Percentiles rank a stretch among this genome's conserved stretches.
Evolutionary conservation across 805 yeast species (phyloP).

Genomic region (Yarrowia phangngaensis): DNA sequence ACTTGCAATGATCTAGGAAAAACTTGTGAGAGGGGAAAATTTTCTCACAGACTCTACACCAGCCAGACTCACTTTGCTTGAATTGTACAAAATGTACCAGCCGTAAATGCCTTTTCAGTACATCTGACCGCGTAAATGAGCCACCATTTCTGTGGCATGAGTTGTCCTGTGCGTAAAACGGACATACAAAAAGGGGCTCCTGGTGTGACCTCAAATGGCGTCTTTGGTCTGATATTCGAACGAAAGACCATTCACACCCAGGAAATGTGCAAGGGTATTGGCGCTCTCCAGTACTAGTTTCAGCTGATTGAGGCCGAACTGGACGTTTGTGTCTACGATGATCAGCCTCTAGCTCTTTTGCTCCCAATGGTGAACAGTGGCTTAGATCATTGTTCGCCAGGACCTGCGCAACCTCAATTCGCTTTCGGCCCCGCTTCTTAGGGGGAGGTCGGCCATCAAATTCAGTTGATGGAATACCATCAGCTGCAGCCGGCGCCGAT

Average conservation of each 20-base stretch:
- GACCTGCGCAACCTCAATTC: conserved; percentile 14
- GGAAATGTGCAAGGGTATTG: conserved; percentile 41
- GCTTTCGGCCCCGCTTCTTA: conserved; percentile 15
- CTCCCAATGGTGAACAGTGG: conserved; percentile 14
- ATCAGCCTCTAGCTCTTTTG: conserved; percentile 20
- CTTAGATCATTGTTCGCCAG: conserved; percentile 23
- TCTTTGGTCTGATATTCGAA: conserved; percentile 63
- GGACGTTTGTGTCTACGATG: conserved; percentile 22
- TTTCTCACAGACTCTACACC: conserved; percentile 62
- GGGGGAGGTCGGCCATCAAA: conserved; percentile 16
- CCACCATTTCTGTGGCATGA: conserved; percentile 77
- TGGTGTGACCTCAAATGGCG: conserved; percentile 65
- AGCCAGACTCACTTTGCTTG: conserved; percentile 55
- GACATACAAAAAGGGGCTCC: conserved; percentile 65
- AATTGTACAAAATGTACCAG: conserved; percentile 61
- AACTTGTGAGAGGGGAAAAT: conserved; percentile 52
- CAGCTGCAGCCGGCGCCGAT: no score
- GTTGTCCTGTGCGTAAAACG: conserved; percentile 64
- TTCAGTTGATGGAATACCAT: not conserved
- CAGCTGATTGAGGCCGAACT: conserved; percentile 7
- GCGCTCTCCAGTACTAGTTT: conserved; percentile 32
- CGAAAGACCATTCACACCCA: conserved; percentile 66
- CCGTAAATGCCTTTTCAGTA: conserved; percentile 65
- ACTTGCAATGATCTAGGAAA: conserved; percentile 62
- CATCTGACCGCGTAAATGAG: conserved; percentile 68